Percentiles rank a stretch among this genome's conserved stretches.
These are phyloP conservation scores for Aspergillus pseudotamarii DNA, from an alignment of 2,329 filamentous ascomycete genomes.

Conservation along the genomic window DNA sequence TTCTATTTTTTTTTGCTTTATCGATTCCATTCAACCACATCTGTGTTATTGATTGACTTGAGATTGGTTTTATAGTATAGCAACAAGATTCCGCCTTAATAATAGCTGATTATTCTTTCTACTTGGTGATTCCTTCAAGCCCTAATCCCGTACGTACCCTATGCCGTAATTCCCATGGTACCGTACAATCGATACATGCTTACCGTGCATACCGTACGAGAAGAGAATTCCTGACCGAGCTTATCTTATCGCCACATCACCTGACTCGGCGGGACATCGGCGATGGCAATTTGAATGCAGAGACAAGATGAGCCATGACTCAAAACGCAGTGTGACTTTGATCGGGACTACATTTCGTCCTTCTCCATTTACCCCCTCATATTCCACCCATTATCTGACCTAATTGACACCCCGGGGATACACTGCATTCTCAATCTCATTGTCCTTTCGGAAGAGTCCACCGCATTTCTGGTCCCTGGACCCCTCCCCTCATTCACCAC, in stretches of 20 bases:
- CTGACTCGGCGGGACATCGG: slow-evolving; percentile 15
- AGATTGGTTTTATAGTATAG: slow-evolving; percentile 5
- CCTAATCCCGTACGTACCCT: not conserved
- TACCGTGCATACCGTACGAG: not conserved
- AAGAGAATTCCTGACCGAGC: not conserved
- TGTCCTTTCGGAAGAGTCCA: not conserved
- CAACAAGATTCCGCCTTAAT: not conserved
- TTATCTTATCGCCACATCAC: slow-evolving; percentile 29
- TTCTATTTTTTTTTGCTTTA: not conserved
- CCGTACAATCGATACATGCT: not conserved
- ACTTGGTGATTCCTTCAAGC: not conserved
- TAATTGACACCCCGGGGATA: not conserved
- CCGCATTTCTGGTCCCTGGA: slow-evolving; percentile 7
- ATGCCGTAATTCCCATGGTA: not conserved
- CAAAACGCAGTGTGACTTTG: not conserved
- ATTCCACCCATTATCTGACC: not conserved
- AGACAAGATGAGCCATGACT: not conserved
- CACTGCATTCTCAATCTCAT: not conserved
- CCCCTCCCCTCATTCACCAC: slow-evolving; percentile 13
- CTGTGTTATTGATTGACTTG: slow-evolving; percentile 6
- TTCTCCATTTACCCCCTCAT: not conserved
- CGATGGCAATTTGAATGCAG: slow-evolving; percentile 1
- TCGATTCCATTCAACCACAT: slow-evolving; percentile 1
- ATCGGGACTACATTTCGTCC: slow-evolving; percentile 6
- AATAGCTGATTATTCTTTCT: not conserved